Conservation (phyloP, 139 green algal species). For the Chlorella sp. region DNA sequence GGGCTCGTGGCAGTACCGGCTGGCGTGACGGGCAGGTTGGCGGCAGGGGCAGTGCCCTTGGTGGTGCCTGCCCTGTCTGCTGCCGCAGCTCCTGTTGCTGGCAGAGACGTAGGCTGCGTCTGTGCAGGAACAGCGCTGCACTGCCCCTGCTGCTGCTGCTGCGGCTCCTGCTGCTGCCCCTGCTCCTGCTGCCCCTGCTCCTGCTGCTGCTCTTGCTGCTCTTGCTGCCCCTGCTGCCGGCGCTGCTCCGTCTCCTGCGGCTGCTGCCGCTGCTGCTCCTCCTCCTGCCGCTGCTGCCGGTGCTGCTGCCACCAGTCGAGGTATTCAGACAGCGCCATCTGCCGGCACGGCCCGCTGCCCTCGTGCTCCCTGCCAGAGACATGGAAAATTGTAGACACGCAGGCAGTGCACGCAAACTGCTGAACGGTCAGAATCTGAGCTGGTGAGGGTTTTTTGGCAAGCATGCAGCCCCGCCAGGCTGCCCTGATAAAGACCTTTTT, state of each 20-base stretch:
- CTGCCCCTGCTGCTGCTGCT: neutral
- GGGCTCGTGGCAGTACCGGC: neutral
- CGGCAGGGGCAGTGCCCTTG: neutral
- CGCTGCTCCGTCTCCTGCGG: neutral
- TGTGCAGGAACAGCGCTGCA: neutral
- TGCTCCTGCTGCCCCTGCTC: constrained; percentile 3
- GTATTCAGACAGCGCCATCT: constrained; percentile 66
- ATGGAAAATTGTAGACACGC: neutral
- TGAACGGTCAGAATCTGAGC: neutral
- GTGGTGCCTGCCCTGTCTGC: neutral
- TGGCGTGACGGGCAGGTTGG: neutral
- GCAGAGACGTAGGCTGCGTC: neutral
- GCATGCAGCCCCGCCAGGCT: too few species aligned
- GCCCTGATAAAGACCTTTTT: neutral
- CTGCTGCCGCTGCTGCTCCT: constrained; percentile 14
- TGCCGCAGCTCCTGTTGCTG: neutral
- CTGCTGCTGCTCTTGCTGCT: neutral
- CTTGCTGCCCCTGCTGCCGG: neutral
- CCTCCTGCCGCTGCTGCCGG: neutral
- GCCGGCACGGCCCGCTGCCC: constrained; percentile 36
- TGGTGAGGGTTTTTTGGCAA: too few species aligned
- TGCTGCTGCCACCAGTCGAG: constrained; percentile 57
- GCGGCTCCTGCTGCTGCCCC: neutral
- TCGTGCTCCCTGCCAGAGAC: constrained; percentile 33
- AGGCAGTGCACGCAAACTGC: neutral